Evolutionary conservation across 2,329 filamentous ascomycete species (phyloP).

Genomic region (Plenodomus tracheiphilus): DNA sequence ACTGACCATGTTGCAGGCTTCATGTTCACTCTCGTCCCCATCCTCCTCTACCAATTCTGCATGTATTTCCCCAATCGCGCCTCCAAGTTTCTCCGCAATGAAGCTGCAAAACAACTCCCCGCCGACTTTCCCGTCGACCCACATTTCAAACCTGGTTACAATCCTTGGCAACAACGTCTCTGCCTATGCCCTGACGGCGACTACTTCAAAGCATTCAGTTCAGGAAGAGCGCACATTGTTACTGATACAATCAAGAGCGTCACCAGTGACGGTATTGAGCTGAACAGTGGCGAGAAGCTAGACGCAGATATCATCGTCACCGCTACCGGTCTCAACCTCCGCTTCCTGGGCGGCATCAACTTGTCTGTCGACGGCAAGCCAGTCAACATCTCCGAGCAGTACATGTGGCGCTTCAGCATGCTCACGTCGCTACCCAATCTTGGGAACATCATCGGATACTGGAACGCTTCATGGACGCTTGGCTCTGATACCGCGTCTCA

Average conservation of each 20-base stretch:
- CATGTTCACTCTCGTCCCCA: conserved; percentile 55
- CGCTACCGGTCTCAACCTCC: conserved; percentile 64
- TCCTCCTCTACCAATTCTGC: conserved; percentile 56
- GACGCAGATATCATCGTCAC: conserved; percentile 66
- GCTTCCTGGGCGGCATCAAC: conserved; percentile 57
- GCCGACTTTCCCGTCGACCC: conserved; percentile 45
- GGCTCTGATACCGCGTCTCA: conserved; percentile 60
- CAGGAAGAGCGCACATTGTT: conserved; percentile 57
- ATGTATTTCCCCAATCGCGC: conserved; percentile 57
- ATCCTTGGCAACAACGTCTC: conserved; percentile 70
- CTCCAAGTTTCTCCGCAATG: conserved; percentile 51
- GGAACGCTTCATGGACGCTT: conserved; percentile 64
- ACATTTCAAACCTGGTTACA: conserved; percentile 53
- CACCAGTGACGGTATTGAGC: conserved; percentile 52
- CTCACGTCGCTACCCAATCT: conserved; percentile 65
- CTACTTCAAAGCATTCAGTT: conserved; percentile 58
- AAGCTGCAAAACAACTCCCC: conserved; percentile 58
- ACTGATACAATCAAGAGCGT: conserved; percentile 60
- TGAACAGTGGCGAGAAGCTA: conserved; percentile 53
- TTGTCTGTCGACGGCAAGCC: conserved; percentile 56
- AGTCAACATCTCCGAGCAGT: conserved; percentile 54
- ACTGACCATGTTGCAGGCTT: conserved; percentile 30
- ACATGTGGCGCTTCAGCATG: conserved; percentile 65
- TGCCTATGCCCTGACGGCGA: conserved; percentile 69
- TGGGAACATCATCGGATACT: conserved; percentile 63